Evolutionary conservation across 2,329 filamentous ascomycete species (phyloP).

Genomic region (Penicillium brasilianum): DNA sequence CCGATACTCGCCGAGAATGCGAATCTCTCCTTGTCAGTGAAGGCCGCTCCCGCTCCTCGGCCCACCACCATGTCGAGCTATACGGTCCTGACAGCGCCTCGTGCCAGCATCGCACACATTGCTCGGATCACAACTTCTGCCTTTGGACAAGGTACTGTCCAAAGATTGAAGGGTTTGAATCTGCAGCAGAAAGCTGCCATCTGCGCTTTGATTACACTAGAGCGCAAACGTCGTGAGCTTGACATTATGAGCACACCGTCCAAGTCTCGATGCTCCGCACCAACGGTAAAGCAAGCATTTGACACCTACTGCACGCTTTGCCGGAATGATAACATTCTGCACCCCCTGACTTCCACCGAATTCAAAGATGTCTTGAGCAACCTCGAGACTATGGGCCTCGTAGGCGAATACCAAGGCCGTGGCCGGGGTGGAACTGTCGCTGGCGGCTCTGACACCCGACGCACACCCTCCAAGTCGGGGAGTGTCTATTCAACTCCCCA

Average conservation of each 20-base stretch:
- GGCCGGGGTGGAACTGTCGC: slow-evolving; percentile 66
- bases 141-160: slow-evolving; percentile 85
- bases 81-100: slow-evolving; percentile 80
- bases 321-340: slow-evolving; percentile 83
- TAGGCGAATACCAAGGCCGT: slow-evolving; percentile 73
- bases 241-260: slow-evolving; percentile 60
- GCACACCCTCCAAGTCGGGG: slow-evolving; percentile 74
- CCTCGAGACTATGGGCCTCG: slow-evolving; percentile 82
- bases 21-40: slow-evolving; percentile 66
- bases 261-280: slow-evolving; percentile 65
- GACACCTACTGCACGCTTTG: slow-evolving; percentile 83
- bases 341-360: slow-evolving; percentile 86
- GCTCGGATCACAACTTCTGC: slow-evolving; percentile 88
- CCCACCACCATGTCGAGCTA: slow-evolving; percentile 55
- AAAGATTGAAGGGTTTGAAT: slow-evolving; percentile 85
- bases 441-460: slow-evolving; percentile 55
- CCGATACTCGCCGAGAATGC: slow-evolving; percentile 80
- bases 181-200: slow-evolving; percentile 95
- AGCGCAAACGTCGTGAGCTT: slow-evolving; percentile 66
- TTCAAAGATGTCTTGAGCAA: slow-evolving; percentile 92
- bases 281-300: slow-evolving; percentile 82
- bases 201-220: slow-evolving; percentile 85
- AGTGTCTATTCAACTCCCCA: slow-evolving; percentile 58
- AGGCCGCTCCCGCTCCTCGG: slow-evolving; percentile 42
- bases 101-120: slow-evolving; percentile 86